Evolutionary conservation across 2,329 filamentous ascomycete genomes (phyloP).

Genomic region (Talaromyces rugulosus): DNA sequence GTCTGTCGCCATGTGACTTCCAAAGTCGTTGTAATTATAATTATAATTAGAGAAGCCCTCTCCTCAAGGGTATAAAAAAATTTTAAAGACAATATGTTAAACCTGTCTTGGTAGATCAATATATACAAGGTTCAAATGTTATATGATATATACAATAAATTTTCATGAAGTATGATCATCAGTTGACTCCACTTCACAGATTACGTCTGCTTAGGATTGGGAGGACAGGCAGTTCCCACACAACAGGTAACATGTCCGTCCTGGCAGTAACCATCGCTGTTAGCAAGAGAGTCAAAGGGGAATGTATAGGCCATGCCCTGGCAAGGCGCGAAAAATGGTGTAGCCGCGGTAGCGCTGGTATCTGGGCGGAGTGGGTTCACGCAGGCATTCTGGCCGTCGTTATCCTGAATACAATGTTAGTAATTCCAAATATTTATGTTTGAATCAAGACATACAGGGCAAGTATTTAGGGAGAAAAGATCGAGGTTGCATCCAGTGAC

Average conservation of each 20-base stretch:
- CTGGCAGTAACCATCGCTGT: conserved; percentile 8
- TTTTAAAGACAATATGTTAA: neutral
- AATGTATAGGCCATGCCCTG: conserved; percentile 8
- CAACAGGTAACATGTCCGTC: conserved; percentile 6
- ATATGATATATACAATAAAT: neutral
- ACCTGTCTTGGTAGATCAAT: neutral
- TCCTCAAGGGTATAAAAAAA: no score
- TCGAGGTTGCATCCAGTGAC: conserved; percentile 10
- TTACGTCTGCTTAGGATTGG: conserved; percentile 6
- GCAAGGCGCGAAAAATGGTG: conserved; percentile 5
- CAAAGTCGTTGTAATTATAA: no score
- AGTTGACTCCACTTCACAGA: no score
- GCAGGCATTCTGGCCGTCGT: conserved; percentile 7
- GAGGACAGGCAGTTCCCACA: conserved; percentile 1
- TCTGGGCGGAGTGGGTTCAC: conserved; percentile 10
- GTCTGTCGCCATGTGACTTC: no score
- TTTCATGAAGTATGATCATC: neutral
- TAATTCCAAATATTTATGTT: neutral
- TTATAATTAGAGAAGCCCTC: no score
- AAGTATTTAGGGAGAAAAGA: conserved; percentile 2
- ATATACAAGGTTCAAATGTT: neutral
- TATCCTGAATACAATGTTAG: neutral
- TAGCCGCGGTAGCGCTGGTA: neutral
- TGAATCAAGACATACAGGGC: neutral
- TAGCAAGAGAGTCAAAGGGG: conserved; percentile 3